These are phyloP conservation scores for Xylaria sp. DNA, from an alignment of 495 filamentous ascomycete genomes.

Conservation along the genomic window DNA sequence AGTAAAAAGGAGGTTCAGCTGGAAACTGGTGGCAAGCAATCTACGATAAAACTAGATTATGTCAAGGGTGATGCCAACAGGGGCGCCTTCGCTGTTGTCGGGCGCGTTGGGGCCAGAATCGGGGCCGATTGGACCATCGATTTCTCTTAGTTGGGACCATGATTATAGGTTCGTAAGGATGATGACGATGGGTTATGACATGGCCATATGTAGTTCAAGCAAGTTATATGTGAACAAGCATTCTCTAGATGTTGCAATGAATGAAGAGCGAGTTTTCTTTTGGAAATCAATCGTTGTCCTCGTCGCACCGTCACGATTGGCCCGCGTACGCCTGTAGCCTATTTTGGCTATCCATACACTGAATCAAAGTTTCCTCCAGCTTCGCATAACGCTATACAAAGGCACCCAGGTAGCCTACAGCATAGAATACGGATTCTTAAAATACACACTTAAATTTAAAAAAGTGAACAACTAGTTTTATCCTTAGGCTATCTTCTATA, in stretches of 20 bases:
- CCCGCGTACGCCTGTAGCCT: no score
- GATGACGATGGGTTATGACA: neutral
- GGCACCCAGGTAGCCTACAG: no score
- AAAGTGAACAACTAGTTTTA: no score
- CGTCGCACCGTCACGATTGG: neutral
- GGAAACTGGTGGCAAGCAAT: conserved; percentile 70
- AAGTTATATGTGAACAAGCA: neutral
- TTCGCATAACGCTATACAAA: no score
- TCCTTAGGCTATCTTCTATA: no score
- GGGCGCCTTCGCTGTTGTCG: conserved; percentile 81
- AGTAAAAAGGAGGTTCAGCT: conserved; percentile 70
- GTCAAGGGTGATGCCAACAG: conserved; percentile 63
- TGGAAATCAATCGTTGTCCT: neutral
- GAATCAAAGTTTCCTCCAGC: no score
- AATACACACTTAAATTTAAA: no score
- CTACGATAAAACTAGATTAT: conserved; percentile 65
- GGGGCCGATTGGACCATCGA: conserved; percentile 83
- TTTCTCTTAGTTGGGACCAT: conserved; percentile 36
- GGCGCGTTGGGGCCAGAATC: conserved; percentile 77
- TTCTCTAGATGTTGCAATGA: conserved; percentile 8
- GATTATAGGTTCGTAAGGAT: neutral
- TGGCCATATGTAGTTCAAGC: neutral
- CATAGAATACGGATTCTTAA: no score
- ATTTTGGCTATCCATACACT: no score
- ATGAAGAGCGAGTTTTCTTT: neutral